Evolutionary conservation across 2,329 filamentous ascomycete genomes (phyloP).

Genomic region (Arthrobotrys sphaeroides): DNA sequence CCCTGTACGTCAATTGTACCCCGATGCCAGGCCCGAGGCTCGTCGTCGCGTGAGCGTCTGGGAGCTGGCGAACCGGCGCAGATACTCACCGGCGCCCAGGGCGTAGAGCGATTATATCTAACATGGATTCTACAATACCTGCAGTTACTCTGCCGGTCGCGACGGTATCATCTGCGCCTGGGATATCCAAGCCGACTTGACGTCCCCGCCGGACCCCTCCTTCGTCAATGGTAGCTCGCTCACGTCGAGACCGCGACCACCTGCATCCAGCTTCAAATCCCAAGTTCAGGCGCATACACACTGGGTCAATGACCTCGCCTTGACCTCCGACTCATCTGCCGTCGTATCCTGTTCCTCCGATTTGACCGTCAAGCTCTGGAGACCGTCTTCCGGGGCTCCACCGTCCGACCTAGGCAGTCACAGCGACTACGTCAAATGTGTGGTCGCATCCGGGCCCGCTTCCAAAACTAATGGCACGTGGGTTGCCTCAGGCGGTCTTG

Average conservation of each 20-base stretch:
- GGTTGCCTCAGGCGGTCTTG: slow-evolving; percentile 92
- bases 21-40: not conserved
- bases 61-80: not conserved
- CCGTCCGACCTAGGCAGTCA: slow-evolving; percentile 81
- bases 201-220: slow-evolving; percentile 58
- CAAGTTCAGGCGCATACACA: slow-evolving; percentile 83
- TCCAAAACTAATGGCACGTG: slow-evolving; percentile 71
- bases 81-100: not conserved
- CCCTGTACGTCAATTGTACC: slow-evolving; percentile 73
- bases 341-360: slow-evolving; percentile 93
- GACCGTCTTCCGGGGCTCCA: slow-evolving; percentile 70
- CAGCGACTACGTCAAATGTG: slow-evolving; percentile 92
- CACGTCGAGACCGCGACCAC: slow-evolving; percentile 57
- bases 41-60: slow-evolving; percentile 10
- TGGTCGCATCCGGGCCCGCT: slow-evolving; percentile 73
- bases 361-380: slow-evolving; percentile 90
- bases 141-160: slow-evolving; percentile 91
- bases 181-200: slow-evolving; percentile 80
- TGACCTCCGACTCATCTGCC: slow-evolving; percentile 79
- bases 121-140: slow-evolving; percentile 56
- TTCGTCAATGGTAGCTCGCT: slow-evolving; percentile 30
- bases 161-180: slow-evolving; percentile 96
- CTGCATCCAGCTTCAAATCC: slow-evolving; percentile 69
- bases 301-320: slow-evolving; percentile 92
- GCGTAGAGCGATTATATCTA: slow-evolving; percentile 13